A percentile compares a stretch with the other conserved stretches of the same genome.
Evolutionary conservation across 139 green algal species (phyloP).

Genomic region (Nannochloris sp.): DNA sequence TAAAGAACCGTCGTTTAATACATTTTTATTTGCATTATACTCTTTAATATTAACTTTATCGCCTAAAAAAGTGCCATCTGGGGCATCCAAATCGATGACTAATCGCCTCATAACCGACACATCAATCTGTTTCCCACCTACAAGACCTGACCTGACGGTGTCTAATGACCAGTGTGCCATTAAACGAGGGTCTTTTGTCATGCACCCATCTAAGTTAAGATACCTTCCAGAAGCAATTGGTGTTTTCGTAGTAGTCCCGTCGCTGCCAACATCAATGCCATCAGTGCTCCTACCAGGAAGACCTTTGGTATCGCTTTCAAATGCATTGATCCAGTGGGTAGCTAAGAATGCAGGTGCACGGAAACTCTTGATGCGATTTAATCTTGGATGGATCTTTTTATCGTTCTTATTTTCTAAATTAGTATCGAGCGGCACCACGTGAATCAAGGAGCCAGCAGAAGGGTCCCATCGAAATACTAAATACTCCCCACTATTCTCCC

Average conservation of each 20-base stretch:
- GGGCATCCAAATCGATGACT: constrained; percentile 7
- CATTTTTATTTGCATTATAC: background rate
- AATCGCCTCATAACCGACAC: constrained; percentile 2
- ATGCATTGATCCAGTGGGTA: constrained; percentile 61
- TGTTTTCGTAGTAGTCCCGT: too few relatives aligned
- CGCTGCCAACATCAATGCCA: too few relatives aligned
- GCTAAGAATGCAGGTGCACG: constrained; percentile 49
- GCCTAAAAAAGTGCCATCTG: constrained; percentile 1
- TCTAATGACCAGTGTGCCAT: constrained; percentile 26
- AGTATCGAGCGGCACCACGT: constrained; percentile 53
- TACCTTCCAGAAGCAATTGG: constrained; percentile 3
- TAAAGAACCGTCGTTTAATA: constrained; percentile 2
- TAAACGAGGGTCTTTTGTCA: constrained; percentile 42
- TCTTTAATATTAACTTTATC: background rate
- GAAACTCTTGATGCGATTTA: constrained; percentile 17
- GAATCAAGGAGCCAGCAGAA: constrained; percentile 36
- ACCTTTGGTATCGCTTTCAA: too few relatives aligned
- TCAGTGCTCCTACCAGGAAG: too few relatives aligned
- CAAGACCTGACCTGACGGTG: background rate
- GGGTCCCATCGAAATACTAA: constrained; percentile 68
- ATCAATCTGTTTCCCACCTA: background rate
- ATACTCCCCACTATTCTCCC: constrained; percentile 15
- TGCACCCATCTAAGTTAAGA: constrained; percentile 48
- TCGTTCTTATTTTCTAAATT: constrained; percentile 38
- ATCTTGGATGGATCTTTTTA: background rate